These are phyloP conservation scores for Ulvella scutata DNA, from an alignment of 139 green algal genomes.

Conservation along the genomic window DNA sequence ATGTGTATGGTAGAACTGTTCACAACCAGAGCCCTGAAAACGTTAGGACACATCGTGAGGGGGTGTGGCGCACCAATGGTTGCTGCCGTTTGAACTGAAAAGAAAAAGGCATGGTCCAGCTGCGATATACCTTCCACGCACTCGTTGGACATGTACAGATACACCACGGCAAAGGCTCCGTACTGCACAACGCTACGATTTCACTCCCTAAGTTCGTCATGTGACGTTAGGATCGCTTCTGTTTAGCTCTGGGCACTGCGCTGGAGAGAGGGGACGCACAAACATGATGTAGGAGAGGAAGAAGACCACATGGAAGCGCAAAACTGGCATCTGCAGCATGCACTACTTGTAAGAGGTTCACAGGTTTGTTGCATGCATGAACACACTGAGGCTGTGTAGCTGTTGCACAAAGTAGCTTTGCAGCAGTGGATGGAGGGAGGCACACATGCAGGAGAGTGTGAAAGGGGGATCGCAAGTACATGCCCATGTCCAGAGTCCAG, in stretches of 20 bases:
- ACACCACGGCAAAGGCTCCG: constrained; percentile 23
- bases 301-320: neutral
- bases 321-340: neutral
- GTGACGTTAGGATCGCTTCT: no score
- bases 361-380: no score
- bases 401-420: neutral
- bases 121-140: constrained; percentile 22
- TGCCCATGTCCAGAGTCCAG: neutral
- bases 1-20: no score
- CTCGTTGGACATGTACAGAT: constrained; percentile 13
- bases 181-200: constrained; percentile 30
- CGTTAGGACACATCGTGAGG: neutral
- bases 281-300: neutral
- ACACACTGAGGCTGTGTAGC: no score
- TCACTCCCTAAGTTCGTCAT: no score
- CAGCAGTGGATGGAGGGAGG: no score
- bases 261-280: neutral
- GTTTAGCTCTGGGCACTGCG: neutral
- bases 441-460: neutral
- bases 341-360: no score
- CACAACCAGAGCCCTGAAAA: no score
- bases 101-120: constrained; percentile 32
- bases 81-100: constrained; percentile 28
- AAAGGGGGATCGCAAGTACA: neutral
- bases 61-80: constrained; percentile 16